These are phyloP conservation scores for Cercospora zeina DNA, from an alignment of 2,329 filamentous ascomycete genomes.

Conservation along the genomic window DNA sequence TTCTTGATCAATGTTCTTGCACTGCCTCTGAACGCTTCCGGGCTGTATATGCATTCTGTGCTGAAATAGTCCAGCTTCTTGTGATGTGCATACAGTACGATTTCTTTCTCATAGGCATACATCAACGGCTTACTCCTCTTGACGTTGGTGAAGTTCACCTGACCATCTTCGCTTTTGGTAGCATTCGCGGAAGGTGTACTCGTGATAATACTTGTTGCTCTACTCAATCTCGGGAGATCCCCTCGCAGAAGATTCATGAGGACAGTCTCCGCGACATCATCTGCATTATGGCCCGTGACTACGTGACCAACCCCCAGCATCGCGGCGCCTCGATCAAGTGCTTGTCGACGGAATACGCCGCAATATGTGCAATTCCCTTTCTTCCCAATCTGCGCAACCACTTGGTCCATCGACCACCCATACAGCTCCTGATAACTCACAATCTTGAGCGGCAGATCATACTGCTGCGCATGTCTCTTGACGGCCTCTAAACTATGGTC, in stretches of 20 bases:
- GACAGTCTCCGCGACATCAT: slow-evolving; percentile 95
- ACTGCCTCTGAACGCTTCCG: slow-evolving; percentile 92
- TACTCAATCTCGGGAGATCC: slow-evolving; percentile 80
- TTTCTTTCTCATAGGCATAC: slow-evolving; percentile 98
- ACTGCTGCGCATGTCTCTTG: slow-evolving; percentile 87
- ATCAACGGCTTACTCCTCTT: slow-evolving; percentile 96
- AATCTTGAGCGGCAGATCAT: slow-evolving; percentile 87
- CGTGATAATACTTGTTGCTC: slow-evolving; percentile 87
- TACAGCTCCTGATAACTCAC: slow-evolving; percentile 92
- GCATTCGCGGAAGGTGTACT: slow-evolving; percentile 49
- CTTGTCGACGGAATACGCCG: slow-evolving; percentile 91
- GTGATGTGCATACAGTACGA: slow-evolving; percentile 95
- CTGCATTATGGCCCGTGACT: slow-evolving; percentile 95
- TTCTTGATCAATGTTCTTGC: slow-evolving; percentile 93
- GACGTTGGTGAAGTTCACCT: slow-evolving; percentile 71
- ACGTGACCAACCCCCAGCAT: slow-evolving; percentile 87
- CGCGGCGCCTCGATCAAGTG: slow-evolving; percentile 86
- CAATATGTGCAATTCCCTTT: slow-evolving; percentile 99
- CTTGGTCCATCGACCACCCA: slow-evolving; percentile 99
- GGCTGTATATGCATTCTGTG: slow-evolving; percentile 97
- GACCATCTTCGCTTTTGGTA: slow-evolving; percentile 22
- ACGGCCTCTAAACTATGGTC: slow-evolving; percentile 96
- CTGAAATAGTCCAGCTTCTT: slow-evolving; percentile 97
- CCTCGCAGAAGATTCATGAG: slow-evolving; percentile 95
- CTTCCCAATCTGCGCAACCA: slow-evolving; percentile 93